phyloP scores from a whole-genome alignment of 148 eudicot species.

The Persicaria maculosa region DNA sequence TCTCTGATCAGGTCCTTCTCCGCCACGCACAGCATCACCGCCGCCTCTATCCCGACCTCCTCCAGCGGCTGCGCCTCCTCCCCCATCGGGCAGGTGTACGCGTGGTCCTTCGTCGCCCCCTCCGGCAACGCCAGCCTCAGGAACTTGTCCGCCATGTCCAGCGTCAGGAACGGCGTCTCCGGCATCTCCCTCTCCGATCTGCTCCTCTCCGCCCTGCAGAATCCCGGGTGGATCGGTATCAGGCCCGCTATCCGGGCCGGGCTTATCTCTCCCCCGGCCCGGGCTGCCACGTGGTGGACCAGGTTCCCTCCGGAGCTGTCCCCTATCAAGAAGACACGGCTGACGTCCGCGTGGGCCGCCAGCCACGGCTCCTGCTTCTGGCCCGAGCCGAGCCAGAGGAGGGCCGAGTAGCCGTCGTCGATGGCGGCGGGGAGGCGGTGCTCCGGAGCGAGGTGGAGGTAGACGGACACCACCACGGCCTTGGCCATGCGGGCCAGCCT shows the following conservation, averaged over 20 bases:
- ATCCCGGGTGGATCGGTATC: conserved; percentile 70
- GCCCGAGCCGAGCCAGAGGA: conserved; percentile 44
- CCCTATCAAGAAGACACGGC: conserved; percentile 63
- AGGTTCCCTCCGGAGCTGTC: conserved; percentile 82
- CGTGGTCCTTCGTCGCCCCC: conserved; percentile 67
- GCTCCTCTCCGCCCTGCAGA: conserved; percentile 49
- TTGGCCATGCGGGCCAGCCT: conserved; percentile 33
- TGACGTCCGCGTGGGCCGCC: conserved; percentile 36
- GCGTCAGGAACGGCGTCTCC: conserved; percentile 64
- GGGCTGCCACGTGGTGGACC: conserved; percentile 60
- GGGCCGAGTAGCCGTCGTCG: conserved; percentile 49
- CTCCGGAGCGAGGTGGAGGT: conserved; percentile 61
- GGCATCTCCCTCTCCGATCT: conserved; percentile 67
- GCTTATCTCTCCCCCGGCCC: conserved; percentile 31
- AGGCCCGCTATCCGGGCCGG: conserved; percentile 47
- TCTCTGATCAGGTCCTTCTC: conserved; percentile 68
- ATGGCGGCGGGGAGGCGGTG: conserved; percentile 68
- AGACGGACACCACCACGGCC: conserved; percentile 48
- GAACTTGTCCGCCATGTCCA: conserved; percentile 82
- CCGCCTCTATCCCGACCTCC: conserved; percentile 39
- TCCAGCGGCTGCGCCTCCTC: conserved; percentile 37
- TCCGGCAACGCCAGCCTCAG: conserved; percentile 49
- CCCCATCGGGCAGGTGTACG: conserved; percentile 81
- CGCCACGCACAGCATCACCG: conserved; percentile 57
- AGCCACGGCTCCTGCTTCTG: conserved; percentile 28